phyloP scores from a whole-genome alignment of 768 basidiomycete genomes.

The Lentinula guzmanii region DNA sequence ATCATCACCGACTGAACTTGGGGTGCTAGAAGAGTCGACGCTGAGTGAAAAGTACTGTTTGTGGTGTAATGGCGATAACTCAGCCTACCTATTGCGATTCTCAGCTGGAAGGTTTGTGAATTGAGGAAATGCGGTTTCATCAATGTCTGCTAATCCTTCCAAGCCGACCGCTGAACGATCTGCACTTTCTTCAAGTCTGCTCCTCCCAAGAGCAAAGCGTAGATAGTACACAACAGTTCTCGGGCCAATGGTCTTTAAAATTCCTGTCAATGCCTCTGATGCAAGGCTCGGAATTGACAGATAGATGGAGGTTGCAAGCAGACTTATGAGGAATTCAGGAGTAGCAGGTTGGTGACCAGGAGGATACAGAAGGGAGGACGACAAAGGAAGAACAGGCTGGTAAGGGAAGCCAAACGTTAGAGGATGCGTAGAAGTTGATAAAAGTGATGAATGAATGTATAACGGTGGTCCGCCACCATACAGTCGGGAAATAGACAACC shows the following conservation, averaged over 20 bases:
- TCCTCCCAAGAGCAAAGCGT: constrained; percentile 72
- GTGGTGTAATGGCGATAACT: neutral
- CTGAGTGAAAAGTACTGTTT: constrained; percentile 7
- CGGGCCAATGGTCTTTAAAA: constrained; percentile 74
- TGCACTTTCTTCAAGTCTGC: constrained; percentile 28
- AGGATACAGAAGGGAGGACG: constrained; percentile 28
- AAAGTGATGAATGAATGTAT: constrained; percentile 55
- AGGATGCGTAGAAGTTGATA: constrained; percentile 63
- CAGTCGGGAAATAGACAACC: constrained; percentile 79
- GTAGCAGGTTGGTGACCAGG: constrained; percentile 64
- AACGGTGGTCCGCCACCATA: constrained; percentile 84
- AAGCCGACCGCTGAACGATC: constrained; percentile 60
- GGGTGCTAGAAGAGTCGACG: constrained; percentile 8
- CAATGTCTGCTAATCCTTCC: constrained; percentile 47
- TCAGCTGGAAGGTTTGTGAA: neutral
- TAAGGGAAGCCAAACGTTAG: constrained; percentile 61
- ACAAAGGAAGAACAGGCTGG: constrained; percentile 15
- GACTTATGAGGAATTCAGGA: constrained; percentile 76
- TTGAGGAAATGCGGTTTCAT: too few species aligned
- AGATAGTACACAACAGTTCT: constrained; percentile 73
- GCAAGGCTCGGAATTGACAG: constrained; percentile 76
- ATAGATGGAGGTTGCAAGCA: constrained; percentile 83
- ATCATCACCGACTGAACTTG: constrained; percentile 8
- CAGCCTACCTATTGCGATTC: neutral
- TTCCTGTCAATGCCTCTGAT: constrained; percentile 64